Base-by-base conservation (phyloP, 352 stramenopile genomes). In the Globisporangium polare region DNA sequence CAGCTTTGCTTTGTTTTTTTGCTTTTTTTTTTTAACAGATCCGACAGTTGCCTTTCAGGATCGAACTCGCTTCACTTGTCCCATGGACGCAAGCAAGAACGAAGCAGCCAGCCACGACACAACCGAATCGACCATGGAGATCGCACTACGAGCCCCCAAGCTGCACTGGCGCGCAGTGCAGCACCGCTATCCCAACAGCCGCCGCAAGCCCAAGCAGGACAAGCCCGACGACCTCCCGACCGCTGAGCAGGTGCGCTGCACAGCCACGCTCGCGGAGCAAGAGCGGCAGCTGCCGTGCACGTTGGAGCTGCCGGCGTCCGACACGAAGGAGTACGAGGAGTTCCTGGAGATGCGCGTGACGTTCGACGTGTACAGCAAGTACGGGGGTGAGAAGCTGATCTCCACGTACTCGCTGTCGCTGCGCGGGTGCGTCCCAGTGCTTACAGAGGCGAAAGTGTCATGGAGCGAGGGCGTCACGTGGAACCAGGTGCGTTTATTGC, bases 341-440 rank as follows among this genome's bases (percentile, higher is more conserved):
- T 37, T 83, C n/a, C 46, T 86, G 12, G 60, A 78, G 15, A 63
- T 72, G 18, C 35, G 67, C 12, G 67, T 82, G 51, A 73, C 60
- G 41, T 87, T 89, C 55, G 67, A 66, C 18, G 50, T 89, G n/a
- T 41, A 55, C 41, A 33, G 18, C 17, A 24, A 68, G 7, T 46
- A 75, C 0, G 73, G 65, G 3, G 47, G 60, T 0, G 52, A 67
- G 15, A n/a, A 74, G 18, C 54, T 88, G 17, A 37, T 67, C 20
- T 72, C 60, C 3, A 74, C 53, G 10, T 72, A 83, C 27, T 47
- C 50, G 20, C 53, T 80, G 33, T 72, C 72, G 41, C 54, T 92
- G 5, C 55, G 72, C 4, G 73, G 81, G 8, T 90, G 77, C 27
- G 60, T 88, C 10, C 80, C 80, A 2, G 58, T 88, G 51, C 66